Conservation (phyloP, 345 rosid genomes). For the Geranium brycei region DNA sequence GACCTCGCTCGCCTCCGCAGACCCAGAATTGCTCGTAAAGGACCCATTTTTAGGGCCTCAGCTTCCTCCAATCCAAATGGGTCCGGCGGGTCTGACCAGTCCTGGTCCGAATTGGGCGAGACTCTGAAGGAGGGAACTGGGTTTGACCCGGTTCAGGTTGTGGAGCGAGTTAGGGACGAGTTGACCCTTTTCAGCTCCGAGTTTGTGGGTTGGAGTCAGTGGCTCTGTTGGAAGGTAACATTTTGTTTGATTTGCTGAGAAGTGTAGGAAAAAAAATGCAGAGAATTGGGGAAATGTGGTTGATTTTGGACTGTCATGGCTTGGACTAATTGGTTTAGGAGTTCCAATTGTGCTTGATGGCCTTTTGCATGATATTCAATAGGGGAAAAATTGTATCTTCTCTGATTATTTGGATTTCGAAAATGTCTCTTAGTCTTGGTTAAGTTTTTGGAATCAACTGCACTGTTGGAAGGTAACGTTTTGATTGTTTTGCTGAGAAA, state of each 20-base stretch:
- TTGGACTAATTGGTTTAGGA: background rate
- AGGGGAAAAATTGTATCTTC: background rate
- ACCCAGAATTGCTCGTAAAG: conserved; percentile 19
- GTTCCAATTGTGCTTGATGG: background rate
- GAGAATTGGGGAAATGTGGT: background rate
- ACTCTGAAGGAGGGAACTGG: conserved; percentile 60
- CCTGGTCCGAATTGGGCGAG: conserved; percentile 40
- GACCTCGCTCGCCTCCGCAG: conserved; percentile 16
- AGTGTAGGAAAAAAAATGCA: background rate
- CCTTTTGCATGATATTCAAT: background rate
- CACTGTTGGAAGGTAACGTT: conserved; percentile 66
- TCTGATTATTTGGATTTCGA: background rate
- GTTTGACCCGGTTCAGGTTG: conserved; percentile 43
- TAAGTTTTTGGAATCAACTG: conserved; percentile 51
- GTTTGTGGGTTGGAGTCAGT: conserved; percentile 54
- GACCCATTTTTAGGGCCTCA: conserved; percentile 23
- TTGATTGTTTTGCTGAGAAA: background rate
- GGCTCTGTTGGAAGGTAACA: conserved; percentile 78
- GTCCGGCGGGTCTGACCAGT: conserved; percentile 52
- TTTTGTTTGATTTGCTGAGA: background rate
- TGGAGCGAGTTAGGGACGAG: conserved; percentile 24
- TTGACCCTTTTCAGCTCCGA: conserved; percentile 39
- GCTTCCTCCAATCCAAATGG: conserved; percentile 36
- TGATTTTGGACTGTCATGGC: background rate
- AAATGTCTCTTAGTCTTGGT: background rate